These are phyloP conservation scores for Vanrija sp. DNA, from an alignment of 1,284 basidiomycete genomes.

Conservation along the genomic window DNA sequence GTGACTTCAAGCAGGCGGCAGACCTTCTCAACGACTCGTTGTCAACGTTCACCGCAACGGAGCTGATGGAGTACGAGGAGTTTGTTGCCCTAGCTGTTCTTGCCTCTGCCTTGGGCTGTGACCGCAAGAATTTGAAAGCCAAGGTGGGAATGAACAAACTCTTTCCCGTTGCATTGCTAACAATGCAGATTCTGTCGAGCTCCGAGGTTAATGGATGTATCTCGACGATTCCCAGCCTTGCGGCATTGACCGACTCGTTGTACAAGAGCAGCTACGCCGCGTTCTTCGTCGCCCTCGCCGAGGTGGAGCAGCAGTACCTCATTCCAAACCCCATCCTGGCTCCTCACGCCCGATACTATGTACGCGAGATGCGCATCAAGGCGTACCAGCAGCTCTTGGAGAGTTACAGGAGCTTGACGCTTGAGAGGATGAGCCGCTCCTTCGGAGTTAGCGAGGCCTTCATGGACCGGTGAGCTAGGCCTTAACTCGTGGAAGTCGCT, in stretches of 20 bases:
- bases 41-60: constrained; percentile 89
- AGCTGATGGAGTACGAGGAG: constrained; percentile 84
- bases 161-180: constrained; percentile 1
- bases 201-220: constrained; percentile 55
- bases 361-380: constrained; percentile 94
- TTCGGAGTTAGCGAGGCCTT: constrained; percentile 89
- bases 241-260: constrained; percentile 56
- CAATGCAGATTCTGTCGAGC: constrained; percentile 52
- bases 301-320: constrained; percentile 81
- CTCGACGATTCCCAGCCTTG: constrained; percentile 52
- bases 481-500: neutral
- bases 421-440: constrained; percentile 78
- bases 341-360: constrained; percentile 84
- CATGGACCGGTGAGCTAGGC: constrained; percentile 66
- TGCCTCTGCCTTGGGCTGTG: constrained; percentile 69
- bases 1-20: constrained; percentile 67
- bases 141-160: constrained; percentile 57
- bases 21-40: constrained; percentile 82
- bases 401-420: constrained; percentile 82
- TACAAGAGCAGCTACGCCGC: constrained; percentile 93
- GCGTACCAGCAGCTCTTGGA: constrained; percentile 91
- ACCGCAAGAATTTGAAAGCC: constrained; percentile 85
- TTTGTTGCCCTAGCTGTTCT: constrained; percentile 87
- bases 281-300: constrained; percentile 86
- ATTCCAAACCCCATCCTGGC: constrained; percentile 79